A percentile compares a stretch with the other conserved stretches of the same genome.
These are phyloP conservation scores for Guyanaporus albipodus DNA, from an alignment of 768 basidiomycete species.

Conservation along the genomic window DNA sequence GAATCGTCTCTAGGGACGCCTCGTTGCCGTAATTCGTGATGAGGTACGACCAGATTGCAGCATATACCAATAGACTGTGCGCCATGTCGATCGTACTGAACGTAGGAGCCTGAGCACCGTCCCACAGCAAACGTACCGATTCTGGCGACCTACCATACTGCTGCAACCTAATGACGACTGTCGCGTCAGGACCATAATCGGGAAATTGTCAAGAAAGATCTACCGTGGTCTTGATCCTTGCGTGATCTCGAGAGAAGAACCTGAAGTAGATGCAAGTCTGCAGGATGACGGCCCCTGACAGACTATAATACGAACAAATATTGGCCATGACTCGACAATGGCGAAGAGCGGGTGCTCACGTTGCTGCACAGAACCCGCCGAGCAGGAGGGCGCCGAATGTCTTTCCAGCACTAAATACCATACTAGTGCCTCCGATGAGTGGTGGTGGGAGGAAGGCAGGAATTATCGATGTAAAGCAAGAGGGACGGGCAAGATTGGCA, in stretches of 20 bases:
- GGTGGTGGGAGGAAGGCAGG: too few relatives aligned
- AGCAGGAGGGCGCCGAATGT: conserved; percentile 30
- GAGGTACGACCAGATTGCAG: conserved; percentile 42
- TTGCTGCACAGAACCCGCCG: conserved; percentile 29
- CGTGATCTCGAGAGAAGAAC: conserved; percentile 25
- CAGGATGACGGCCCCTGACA: conserved; percentile 27
- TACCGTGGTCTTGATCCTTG: conserved; percentile 21
- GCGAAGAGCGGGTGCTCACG: conserved; percentile 10
- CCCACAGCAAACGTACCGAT: neutral
- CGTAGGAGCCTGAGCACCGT: neutral
- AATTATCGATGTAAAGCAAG: too few relatives aligned
- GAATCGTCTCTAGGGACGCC: conserved; percentile 38
- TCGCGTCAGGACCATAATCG: neutral
- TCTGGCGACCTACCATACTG: conserved; percentile 20
- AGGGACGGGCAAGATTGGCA: too few relatives aligned
- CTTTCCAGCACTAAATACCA: conserved; percentile 13
- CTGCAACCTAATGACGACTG: conserved; percentile 18
- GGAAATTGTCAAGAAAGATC: conserved; percentile 6
- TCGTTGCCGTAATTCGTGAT: conserved; percentile 41
- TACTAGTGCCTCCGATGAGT: too few relatives aligned
- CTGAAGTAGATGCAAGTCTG: conserved; percentile 29
- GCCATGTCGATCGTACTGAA: conserved; percentile 33
- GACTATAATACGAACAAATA: conserved; percentile 8
- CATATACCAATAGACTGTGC: conserved; percentile 40
- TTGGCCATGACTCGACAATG: neutral